These are phyloP conservation scores for Coemansia sp. DNA, from an alignment of 192 early-diverging fungal species.

Conservation along the genomic window DNA sequence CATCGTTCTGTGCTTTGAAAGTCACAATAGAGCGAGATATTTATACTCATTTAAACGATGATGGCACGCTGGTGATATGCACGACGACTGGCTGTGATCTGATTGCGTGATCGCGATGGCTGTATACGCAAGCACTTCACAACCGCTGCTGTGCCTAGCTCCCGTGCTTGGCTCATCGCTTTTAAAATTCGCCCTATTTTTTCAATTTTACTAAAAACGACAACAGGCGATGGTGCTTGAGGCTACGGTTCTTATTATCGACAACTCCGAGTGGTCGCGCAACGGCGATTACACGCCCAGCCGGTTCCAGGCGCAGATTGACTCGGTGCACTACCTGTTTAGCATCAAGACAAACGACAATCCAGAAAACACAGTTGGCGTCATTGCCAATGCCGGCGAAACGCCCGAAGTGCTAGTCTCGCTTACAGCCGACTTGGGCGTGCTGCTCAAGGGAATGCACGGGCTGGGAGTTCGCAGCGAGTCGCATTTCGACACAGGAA, in stretches of 20 bases:
- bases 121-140: background rate
- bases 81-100: background rate
- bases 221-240: constrained; percentile 79
- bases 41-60: too few species aligned
- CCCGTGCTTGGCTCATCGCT: too few species aligned
- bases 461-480: constrained; percentile 73
- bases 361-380: constrained; percentile 95
- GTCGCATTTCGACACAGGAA: constrained; percentile 77
- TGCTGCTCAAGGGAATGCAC: constrained; percentile 87
- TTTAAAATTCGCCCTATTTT: too few species aligned
- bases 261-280: constrained; percentile 99
- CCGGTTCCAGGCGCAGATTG: constrained; percentile 91
- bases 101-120: background rate
- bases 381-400: constrained; percentile 95
- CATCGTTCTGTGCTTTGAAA: constrained; percentile 7
- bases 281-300: constrained; percentile 98
- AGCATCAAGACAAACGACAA: constrained; percentile 88
- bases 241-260: constrained; percentile 88
- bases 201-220: constrained; percentile 6
- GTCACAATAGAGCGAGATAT: background rate
- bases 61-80: too few species aligned
- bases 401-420: constrained; percentile 95
- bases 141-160: too few species aligned
- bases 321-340: constrained; percentile 92
- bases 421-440: constrained; percentile 87